Conservation (phyloP, 2,329 filamentous ascomycete genomes). For the Colletotrichum sidae region DNA sequence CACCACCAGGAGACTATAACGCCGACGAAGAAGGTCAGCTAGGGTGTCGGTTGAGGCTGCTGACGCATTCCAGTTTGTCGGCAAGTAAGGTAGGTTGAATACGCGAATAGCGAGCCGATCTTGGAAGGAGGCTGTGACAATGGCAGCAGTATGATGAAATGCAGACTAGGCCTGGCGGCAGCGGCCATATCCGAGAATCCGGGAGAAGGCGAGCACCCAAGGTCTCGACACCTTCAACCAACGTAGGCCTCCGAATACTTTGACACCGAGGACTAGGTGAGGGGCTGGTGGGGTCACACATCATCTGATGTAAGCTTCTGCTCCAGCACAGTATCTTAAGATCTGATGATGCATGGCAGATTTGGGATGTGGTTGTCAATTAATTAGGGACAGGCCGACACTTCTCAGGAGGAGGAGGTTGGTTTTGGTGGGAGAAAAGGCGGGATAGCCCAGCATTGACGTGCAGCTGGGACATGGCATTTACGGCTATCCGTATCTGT, state of each 20-base stretch:
- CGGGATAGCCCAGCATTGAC: too few species aligned
- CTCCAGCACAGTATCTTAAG: conserved; percentile 15
- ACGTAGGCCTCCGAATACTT: conserved; percentile 3
- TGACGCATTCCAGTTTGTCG: background rate
- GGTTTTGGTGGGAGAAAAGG: too few species aligned
- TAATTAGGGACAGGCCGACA: conserved; percentile 16
- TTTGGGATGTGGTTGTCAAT: conserved; percentile 10
- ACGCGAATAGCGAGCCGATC: conserved; percentile 3
- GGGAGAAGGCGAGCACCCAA: conserved; percentile 1
- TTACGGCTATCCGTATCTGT: too few species aligned
- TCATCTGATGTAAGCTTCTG: conserved; percentile 33
- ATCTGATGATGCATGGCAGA: conserved; percentile 21
- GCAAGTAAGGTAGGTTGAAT: background rate
- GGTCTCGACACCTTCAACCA: conserved; percentile 6
- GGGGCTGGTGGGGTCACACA: conserved; percentile 8
- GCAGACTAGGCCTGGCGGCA: conserved; percentile 10
- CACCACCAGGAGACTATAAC: too few species aligned
- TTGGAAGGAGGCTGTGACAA: background rate
- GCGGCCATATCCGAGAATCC: conserved; percentile 18
- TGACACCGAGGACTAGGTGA: conserved; percentile 8
- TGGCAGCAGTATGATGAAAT: conserved; percentile 18
- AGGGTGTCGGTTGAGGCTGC: background rate
- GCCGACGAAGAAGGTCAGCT: background rate
- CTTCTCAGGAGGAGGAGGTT: conserved; percentile 14
- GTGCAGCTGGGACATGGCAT: too few species aligned